Base-by-base conservation (phyloP, 2,329 filamentous ascomycete species). In the Fonsecaea pugnacius region DNA sequence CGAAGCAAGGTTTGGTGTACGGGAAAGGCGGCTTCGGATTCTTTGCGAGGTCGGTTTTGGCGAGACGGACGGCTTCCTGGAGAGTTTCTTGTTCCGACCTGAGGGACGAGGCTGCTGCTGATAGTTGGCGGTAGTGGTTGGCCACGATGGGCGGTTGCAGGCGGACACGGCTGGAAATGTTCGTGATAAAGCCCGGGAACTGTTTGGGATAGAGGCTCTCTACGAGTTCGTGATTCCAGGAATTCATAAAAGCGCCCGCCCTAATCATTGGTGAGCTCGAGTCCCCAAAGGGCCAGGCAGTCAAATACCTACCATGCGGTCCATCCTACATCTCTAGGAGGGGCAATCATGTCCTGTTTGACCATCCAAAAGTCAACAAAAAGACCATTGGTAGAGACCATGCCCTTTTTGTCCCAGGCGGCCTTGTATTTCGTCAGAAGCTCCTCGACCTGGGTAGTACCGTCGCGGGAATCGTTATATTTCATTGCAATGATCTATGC, bases 401-500 rank as follows among this genome's bases (percentile, higher is more conserved):
- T 75, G 4, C 66, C 63, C 33, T 75, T 74, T 56, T 72, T 70
- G 33, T 65, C 67, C 72, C 73, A 76, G 0, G 78, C 77, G 1
- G 67, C 72, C 60, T 69, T 71, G 62, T 80, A 80, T 40, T 78
- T 78, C 3, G 67, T 46, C n/a, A 80, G 60, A 1, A 80, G 70
- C 3, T 72, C 70, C 0, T 71, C 69, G 30, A 73, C 65, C 8
- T 74, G 58, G 21, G 74, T 70, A 0, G 75, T 78, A 1, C 75
- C 76, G 36, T 78, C 64, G 0, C 71, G 72, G 33, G 72, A 69
- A 59, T 78, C 76, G 60, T 78, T 78, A 53, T 75, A 76, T 5
- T 73, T 70, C 63, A 78, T 75, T 0, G 76, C 76, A 35, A 78
- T 76, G 50, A 78, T 68, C 75, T 76, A 50, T 32, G 5, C 3